Evolutionary conservation across 2,329 filamentous ascomycete species (phyloP).

Genomic region (Colletotrichum lupini): DNA sequence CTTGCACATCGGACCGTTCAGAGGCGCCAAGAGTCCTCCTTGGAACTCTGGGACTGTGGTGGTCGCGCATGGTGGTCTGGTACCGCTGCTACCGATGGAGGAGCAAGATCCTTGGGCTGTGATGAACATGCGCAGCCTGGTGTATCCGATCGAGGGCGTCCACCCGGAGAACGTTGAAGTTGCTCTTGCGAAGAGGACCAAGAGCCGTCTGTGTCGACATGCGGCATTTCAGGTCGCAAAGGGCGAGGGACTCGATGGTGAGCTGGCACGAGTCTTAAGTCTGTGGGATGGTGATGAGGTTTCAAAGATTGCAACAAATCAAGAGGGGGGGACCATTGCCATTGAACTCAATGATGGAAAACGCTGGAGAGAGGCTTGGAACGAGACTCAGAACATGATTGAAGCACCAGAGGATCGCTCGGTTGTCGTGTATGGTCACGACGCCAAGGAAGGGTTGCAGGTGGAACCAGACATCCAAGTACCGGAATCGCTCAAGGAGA

Average conservation of each 20-base stretch:
- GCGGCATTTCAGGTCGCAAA: not conserved
- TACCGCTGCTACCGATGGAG: slow-evolving; percentile 77
- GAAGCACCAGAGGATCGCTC: not conserved
- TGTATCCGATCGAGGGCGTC: slow-evolving; percentile 55
- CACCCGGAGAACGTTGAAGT: not conserved
- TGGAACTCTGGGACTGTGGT: not conserved
- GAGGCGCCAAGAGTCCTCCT: not conserved
- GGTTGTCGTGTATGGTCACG: not conserved
- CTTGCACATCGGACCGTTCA: not conserved
- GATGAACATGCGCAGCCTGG: slow-evolving; percentile 92
- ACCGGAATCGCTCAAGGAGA: not conserved
- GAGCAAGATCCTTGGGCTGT: slow-evolving; percentile 80
- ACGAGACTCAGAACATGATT: not conserved
- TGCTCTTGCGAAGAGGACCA: not conserved
- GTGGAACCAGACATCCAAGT: not conserved
- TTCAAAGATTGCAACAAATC: not conserved
- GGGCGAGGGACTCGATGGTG: not conserved
- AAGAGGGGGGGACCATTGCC: not conserved
- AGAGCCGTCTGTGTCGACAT: not conserved
- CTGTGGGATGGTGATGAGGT: not conserved
- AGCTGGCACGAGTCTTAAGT: not conserved
- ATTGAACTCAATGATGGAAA: not conserved
- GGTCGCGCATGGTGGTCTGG: slow-evolving; percentile 71
- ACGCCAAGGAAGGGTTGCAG: not conserved
- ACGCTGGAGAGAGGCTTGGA: not conserved